These are phyloP conservation scores for Senna tora DNA, from an alignment of 306 rosid species.

Conservation along the genomic window DNA sequence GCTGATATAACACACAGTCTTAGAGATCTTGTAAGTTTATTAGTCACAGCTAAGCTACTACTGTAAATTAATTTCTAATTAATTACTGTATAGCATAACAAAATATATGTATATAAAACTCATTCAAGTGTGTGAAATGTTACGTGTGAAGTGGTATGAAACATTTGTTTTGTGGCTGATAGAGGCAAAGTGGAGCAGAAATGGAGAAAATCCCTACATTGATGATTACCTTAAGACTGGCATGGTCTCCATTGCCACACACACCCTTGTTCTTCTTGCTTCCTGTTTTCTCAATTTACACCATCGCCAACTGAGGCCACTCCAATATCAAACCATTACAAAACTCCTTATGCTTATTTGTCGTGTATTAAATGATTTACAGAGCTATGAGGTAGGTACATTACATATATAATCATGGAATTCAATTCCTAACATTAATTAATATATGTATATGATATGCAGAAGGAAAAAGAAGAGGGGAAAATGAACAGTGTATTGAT, in stretches of 20 bases:
- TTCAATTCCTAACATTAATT: too few species aligned
- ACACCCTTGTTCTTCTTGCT: conserved; percentile 41
- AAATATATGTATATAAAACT: too few species aligned
- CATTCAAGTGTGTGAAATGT: background rate
- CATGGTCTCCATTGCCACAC: conserved; percentile 46
- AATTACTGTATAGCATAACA: too few species aligned
- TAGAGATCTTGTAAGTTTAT: conserved; percentile 42
- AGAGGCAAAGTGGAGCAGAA: conserved; percentile 51
- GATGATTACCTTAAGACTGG: conserved; percentile 42
- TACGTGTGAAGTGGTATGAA: conserved; percentile 45
- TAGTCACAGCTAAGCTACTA: too few species aligned
- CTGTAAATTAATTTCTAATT: too few species aligned
- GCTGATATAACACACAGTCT: conserved; percentile 33
- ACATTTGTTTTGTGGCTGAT: conserved; percentile 50
- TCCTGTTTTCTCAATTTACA: conserved; percentile 43
- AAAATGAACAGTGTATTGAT: conserved; percentile 37
- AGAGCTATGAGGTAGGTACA: conserved; percentile 44
- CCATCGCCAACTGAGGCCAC: conserved; percentile 34
- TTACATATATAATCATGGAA: too few species aligned
- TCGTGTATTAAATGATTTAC: conserved; percentile 47
- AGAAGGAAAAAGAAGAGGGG: conserved; percentile 49
- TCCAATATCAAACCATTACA: conserved; percentile 38
- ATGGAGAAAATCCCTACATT: conserved; percentile 44
- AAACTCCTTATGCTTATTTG: conserved; percentile 38
- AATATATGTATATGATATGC: too few species aligned